Conservation (phyloP, 1,284 basidiomycete genomes). For the Phellopilus nigrolimitatus region DNA sequence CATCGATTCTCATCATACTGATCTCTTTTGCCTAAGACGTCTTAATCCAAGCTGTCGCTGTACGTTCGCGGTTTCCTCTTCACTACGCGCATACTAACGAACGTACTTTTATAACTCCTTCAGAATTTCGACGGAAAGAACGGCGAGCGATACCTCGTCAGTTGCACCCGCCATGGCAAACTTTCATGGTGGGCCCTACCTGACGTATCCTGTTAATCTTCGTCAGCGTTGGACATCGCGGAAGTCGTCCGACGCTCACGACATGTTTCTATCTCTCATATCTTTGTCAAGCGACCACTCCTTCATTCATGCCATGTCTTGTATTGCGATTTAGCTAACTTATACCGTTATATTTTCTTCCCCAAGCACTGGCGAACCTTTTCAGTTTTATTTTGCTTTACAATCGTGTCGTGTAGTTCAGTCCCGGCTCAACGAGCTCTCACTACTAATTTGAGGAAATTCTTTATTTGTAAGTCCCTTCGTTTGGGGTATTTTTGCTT, state of each 20-base stretch:
- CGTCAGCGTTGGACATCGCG: neutral
- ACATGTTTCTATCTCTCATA: neutral
- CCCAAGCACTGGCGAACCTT: neutral
- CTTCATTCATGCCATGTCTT: neutral
- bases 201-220: neutral
- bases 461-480: no score
- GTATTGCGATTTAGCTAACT: neutral
- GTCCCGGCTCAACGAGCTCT: no score
- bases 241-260: no score
- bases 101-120: neutral
- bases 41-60: constrained; percentile 4
- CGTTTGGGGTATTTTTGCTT: no score
- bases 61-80: neutral
- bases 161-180: constrained; percentile 1
- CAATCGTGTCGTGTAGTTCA: neutral
- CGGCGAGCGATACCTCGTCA: neutral
- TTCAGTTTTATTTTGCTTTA: neutral
- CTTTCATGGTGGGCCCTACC: constrained; percentile 3
- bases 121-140: constrained; percentile 6
- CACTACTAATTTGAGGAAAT: no score
- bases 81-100: neutral
- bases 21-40: neutral
- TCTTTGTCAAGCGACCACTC: neutral
- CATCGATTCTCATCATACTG: neutral
- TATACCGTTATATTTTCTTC: constrained; percentile 6